These are phyloP conservation scores for Pueraria montana DNA, from an alignment of 306 rosid species.

Conservation along the genomic window DNA sequence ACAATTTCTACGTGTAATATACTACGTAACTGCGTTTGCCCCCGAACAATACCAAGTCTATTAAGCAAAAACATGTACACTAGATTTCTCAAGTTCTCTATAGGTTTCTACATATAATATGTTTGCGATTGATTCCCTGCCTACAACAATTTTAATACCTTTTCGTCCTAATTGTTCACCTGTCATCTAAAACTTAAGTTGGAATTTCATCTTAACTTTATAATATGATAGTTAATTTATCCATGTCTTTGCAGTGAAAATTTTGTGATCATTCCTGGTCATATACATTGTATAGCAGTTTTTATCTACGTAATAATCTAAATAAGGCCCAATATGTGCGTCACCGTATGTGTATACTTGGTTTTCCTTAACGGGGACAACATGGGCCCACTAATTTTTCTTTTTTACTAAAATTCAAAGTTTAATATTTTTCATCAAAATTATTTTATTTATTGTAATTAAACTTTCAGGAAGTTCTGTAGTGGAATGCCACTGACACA, in stretches of 20 bases:
- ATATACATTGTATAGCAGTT: neutral
- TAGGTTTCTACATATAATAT: constrained; percentile 33
- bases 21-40: neutral
- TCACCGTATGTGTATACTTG: neutral
- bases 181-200: neutral
- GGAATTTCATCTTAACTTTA: neutral
- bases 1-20: constrained; percentile 9
- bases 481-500: neutral
- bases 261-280: neutral
- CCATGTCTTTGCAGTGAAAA: neutral
- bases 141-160: neutral
- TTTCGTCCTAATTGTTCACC: neutral
- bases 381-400: constrained; percentile 17
- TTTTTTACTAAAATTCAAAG: too few relatives aligned
- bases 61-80: constrained; percentile 24
- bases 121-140: neutral
- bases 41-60: neutral
- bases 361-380: constrained; percentile 13
- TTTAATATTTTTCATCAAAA: too few relatives aligned
- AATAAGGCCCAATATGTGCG: neutral
- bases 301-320: neutral
- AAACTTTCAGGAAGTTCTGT: neutral
- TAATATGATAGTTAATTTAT: neutral
- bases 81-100: constrained; percentile 41
- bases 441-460: neutral